phyloP scores from a whole-genome alignment of 176 grass and related monocot genomes.

The Tillandsia fasciculata region DNA sequence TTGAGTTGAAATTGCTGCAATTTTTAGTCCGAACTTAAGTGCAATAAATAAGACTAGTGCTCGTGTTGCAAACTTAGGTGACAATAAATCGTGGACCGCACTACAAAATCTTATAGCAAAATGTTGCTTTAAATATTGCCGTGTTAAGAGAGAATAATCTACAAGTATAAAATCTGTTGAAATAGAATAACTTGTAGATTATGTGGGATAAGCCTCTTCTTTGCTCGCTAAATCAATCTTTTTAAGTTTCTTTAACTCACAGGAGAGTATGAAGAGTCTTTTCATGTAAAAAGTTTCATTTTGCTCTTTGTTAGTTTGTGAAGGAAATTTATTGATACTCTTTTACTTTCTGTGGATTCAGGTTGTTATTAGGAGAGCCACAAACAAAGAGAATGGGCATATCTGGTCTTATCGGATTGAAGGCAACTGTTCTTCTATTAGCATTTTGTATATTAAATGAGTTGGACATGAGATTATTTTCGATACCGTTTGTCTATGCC shows the following conservation, averaged over 20 bases:
- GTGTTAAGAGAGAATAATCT: no score
- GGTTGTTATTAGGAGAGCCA: constrained; percentile 11
- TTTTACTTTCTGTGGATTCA: constrained; percentile 22
- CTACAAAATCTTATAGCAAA: no score
- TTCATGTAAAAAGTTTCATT: background rate
- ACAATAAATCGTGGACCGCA: no score
- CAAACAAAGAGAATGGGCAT: constrained; percentile 58
- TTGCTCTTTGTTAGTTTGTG: background rate
- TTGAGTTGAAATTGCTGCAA: no score
- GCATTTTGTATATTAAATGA: constrained; percentile 34
- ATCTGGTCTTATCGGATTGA: constrained; percentile 62
- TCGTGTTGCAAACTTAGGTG: no score
- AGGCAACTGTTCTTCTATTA: constrained; percentile 38
- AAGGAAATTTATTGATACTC: background rate
- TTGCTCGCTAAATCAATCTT: background rate
- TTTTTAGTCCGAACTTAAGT: no score
- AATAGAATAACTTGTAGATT: no score
- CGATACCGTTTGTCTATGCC: constrained; percentile 50
- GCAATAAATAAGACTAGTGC: no score
- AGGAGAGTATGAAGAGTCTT: background rate
- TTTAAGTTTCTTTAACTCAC: background rate
- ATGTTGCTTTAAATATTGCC: no score
- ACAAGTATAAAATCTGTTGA: no score
- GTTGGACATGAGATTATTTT: constrained; percentile 31
- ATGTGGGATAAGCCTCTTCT: background rate